These are phyloP conservation scores for Candida dajiaensis DNA, from an alignment of 805 yeast genomes.

Conservation along the genomic window DNA sequence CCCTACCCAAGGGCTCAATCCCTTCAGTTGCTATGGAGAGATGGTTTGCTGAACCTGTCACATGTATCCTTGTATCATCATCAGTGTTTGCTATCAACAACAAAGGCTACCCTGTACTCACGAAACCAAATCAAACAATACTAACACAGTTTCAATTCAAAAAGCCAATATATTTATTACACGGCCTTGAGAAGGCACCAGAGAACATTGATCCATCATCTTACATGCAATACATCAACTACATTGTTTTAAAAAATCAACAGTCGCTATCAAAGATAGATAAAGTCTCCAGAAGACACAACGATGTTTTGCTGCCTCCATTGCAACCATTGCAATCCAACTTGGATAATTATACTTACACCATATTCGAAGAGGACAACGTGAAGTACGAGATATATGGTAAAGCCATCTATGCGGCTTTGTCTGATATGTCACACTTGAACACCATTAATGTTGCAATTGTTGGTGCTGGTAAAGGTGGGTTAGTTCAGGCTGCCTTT, in stretches of 20 bases:
- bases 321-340: conserved; percentile 63
- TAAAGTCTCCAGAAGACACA: conserved; percentile 24
- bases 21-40: conserved; percentile 47
- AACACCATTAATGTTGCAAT: conserved; percentile 41
- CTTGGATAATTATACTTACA: conserved; percentile 55
- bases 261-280: conserved; percentile 27
- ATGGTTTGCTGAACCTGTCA: conserved; percentile 67
- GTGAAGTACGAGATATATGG: conserved; percentile 62
- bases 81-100: conserved; percentile 53
- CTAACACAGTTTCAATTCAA: conserved; percentile 38
- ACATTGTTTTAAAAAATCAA: conserved; percentile 28
- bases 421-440: conserved; percentile 19
- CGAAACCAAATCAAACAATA: conserved; percentile 48
- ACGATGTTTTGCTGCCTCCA: conserved; percentile 40
- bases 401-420: conserved; percentile 17
- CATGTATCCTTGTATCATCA: conserved; percentile 49
- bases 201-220: conserved; percentile 28
- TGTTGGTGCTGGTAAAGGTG: conserved; percentile 89
- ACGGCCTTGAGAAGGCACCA: conserved; percentile 44
- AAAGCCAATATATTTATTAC: conserved; percentile 41
- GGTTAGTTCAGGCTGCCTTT: conserved; percentile 53
- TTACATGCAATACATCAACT: conserved; percentile 39
- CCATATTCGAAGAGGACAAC: conserved; percentile 63
- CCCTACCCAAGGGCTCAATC: conserved; percentile 56
- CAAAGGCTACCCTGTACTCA: conserved; percentile 58